Percentiles rank a stretch among this genome's conserved stretches.
phyloP scores from a whole-genome alignment of 1,284 basidiomycete genomes.

The Ceratobasidium sp. region DNA sequence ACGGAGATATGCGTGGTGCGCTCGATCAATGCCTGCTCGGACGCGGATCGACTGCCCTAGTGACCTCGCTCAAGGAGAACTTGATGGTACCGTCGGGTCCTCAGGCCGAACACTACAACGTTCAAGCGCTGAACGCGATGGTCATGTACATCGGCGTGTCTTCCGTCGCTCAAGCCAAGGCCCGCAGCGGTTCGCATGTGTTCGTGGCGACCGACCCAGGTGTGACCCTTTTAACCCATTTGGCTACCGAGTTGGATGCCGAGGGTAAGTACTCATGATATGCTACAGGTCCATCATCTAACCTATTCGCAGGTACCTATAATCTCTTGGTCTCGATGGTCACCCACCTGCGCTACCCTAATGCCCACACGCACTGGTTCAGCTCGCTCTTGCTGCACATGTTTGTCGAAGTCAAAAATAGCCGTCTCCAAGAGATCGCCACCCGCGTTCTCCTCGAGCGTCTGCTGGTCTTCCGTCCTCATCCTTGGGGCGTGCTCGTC shows the following conservation, averaged over 20 bases:
- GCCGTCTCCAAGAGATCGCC: constrained; percentile 87
- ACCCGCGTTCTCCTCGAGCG: constrained; percentile 91
- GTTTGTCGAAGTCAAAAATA: constrained; percentile 77
- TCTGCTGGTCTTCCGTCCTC: constrained; percentile 91
- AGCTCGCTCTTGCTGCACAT: constrained; percentile 86
- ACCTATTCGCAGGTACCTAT: constrained; percentile 74
- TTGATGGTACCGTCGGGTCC: constrained; percentile 58
- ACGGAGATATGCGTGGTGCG: constrained; percentile 74
- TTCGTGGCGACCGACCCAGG: constrained; percentile 84
- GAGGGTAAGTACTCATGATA: constrained; percentile 69
- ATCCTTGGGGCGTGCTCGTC: constrained; percentile 95
- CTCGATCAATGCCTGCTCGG: constrained; percentile 85
- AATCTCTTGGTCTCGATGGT: constrained; percentile 89
- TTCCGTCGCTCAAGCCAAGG: constrained; percentile 84
- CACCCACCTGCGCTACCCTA: constrained; percentile 93
- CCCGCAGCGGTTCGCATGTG: constrained; percentile 75
- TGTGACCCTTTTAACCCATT: constrained; percentile 79
- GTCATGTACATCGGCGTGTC: constrained; percentile 95
- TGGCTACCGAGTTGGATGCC: constrained; percentile 83
- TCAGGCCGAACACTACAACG: constrained; percentile 81
- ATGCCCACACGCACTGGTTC: constrained; percentile 98
- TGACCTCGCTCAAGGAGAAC: constrained; percentile 81
- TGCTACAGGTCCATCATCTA: background rate
- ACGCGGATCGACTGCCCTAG: constrained; percentile 69
- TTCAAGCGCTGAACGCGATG: constrained; percentile 87